These are phyloP conservation scores for Sporisorium scitamineum DNA, from an alignment of 1,284 basidiomycete genomes.

Conservation along the genomic window DNA sequence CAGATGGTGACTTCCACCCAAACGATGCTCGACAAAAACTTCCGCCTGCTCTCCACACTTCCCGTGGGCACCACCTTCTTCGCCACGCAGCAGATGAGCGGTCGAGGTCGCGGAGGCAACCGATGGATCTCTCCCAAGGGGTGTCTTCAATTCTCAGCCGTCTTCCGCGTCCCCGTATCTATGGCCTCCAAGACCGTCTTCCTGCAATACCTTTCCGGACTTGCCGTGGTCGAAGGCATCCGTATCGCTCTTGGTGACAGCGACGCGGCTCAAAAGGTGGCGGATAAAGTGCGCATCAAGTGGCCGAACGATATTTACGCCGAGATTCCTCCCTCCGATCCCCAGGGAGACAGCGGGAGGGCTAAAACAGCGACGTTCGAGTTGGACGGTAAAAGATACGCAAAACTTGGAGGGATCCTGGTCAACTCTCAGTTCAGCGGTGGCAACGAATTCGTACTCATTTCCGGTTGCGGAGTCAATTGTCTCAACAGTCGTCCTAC, in stretches of 20 bases:
- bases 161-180: constrained; percentile 76
- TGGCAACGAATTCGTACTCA: constrained; percentile 79
- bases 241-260: constrained; percentile 71
- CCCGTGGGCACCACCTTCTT: constrained; percentile 83
- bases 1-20: constrained; percentile 94
- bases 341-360: constrained; percentile 68
- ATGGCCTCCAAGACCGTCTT: constrained; percentile 84
- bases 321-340: constrained; percentile 71
- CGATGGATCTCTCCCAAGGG: constrained; percentile 92
- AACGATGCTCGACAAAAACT: constrained; percentile 92
- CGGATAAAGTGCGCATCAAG: constrained; percentile 79
- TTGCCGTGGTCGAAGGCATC: constrained; percentile 90
- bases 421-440: constrained; percentile 86
- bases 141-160: constrained; percentile 86
- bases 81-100: constrained; percentile 87
- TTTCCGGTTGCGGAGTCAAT: constrained; percentile 89
- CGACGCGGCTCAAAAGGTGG: constrained; percentile 72
- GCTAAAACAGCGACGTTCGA: constrained; percentile 70
- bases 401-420: constrained; percentile 77
- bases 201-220: constrained; percentile 90
- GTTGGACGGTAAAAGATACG: constrained; percentile 54
- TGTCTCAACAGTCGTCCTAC: constrained; percentile 86
- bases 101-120: constrained; percentile 88
- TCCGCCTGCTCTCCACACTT: constrained; percentile 77
- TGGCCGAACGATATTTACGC: constrained; percentile 99